Evolutionary conservation across 2,329 filamentous ascomycete genomes (phyloP), one percentile per base, ranked within the genome.

Genomic region (Sporothrix protearum): DNA sequence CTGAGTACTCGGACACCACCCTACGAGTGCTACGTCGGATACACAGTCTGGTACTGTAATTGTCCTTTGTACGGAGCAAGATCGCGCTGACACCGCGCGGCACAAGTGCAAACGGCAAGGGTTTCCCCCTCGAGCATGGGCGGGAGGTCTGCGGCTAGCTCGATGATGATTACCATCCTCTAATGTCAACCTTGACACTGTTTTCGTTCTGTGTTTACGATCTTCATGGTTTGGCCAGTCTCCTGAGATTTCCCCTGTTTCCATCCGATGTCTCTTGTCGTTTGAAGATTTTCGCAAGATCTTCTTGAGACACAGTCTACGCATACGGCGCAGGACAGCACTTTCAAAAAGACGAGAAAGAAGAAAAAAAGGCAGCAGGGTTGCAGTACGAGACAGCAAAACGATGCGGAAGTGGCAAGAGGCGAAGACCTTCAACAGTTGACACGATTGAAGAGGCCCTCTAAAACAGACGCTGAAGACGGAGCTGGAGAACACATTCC

Each of bases 41-140:
- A 66, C 49, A 66, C 45, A 33, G 45, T 53, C 25, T 5, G 64
- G 30, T 47, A 68, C 49, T 42, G 30, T 68, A n/a, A 55, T 68
- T 55, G 66, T 42, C 42, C 47, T 68, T 68, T 55, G 66, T 42
- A 55, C 47, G 49, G 49, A 55, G 33, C 47, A 68, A 68, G 28
- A 68, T 51, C 10, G 63, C 42, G 42, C 42, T 47, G 42, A 47
- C 19, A 16, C 19, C 14, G 42, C 14, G 42, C 22, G 42, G 25
- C 25, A 45, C 36, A 30, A 30, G 61, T 28, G 39, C 25, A 30
- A 67, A 63, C 57, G n/a, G 61, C 61, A 64, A 47, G 61, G 39
- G 22, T 47, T 30, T 47, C 22, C 39, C 12, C 22, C 33, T 36
- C 33, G 33, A 8, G 33, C 33, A 28, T 45, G 39, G 22, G 61